phyloP scores from a whole-genome alignment of 345 rosid genomes.

The Salix viminalis region DNA sequence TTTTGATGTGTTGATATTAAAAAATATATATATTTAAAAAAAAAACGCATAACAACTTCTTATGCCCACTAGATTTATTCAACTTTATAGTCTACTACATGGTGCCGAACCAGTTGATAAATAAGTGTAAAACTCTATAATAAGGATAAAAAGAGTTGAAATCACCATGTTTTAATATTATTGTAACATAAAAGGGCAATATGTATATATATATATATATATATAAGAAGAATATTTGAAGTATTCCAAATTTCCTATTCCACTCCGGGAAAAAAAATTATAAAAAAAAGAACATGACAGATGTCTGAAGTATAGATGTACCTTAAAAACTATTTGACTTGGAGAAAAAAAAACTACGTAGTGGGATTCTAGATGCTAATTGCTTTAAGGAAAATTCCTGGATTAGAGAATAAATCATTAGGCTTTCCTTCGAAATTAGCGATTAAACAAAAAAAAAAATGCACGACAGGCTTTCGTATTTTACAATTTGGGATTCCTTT shows the following conservation, averaged over 20 bases:
- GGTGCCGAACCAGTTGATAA: background rate
- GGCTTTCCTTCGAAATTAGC: background rate
- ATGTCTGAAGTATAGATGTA: background rate
- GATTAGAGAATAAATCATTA: background rate
- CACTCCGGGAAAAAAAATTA: background rate
- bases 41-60: background rate
- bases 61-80: conserved; percentile 16
- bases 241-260: background rate
- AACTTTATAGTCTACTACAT: conserved; percentile 19
- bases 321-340: background rate
- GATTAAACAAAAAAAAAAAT: background rate
- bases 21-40: too few relatives aligned
- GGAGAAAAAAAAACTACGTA: background rate
- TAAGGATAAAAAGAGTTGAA: background rate
- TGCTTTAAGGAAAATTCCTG: background rate
- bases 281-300: background rate
- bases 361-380: background rate
- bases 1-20: too few relatives aligned
- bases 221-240: background rate
- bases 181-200: background rate
- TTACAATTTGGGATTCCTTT: background rate
- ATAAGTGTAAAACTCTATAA: background rate
- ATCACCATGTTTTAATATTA: background rate
- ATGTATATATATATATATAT: accelerated
- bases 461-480: background rate